Base-by-base conservation (phyloP, 495 filamentous ascomycete species). In the Poronia punctata region DNA sequence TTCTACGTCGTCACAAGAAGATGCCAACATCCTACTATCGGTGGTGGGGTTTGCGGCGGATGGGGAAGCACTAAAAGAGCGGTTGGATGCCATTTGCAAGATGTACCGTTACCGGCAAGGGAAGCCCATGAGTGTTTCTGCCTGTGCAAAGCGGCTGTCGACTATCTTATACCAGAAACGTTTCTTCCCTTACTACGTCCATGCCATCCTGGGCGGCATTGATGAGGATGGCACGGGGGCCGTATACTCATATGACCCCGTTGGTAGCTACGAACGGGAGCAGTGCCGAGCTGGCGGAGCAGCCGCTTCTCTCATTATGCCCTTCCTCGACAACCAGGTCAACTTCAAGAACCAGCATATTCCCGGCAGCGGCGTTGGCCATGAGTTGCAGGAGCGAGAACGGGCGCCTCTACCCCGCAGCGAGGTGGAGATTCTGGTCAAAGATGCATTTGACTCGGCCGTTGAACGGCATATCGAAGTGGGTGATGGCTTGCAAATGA, bases 291-390 rank as follows among this genome's bases (percentile, higher is more conserved):
- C 93, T 14, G 92, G 86, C 14, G 92, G 92, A 40, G 88, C 92
- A n/a, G 92, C 93, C 21, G 83, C 86, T 25, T 94, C 86, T 50
- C 69, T 98, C 66, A 98, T 98, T 62, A 97, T 96, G 84, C 92
- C 92, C 3, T 97, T 98, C 72, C 70, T 98, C 59, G 92, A 98
- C 63, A 98, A 97, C 60, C 93, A 98, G 64, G 92, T 98, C 69
- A 96, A 97, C 67, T 92, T 88, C 74, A 97, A 97, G 75, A 98
- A 98, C 61, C 92, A 97, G 70, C 93, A 95, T 61, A 71, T 88
- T 19, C 92, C 92, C 7, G 83, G 80, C n/a, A 88, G 83, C 53
- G 88, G 85, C 39, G 77, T 76, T 51, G 89, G 88, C 26, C 84
- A 92, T 62, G 84, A 78, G 16, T 73, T 95, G 38, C 65, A 84